phyloP scores from a whole-genome alignment of 345 rosid genomes.

The Raphanus sativus region DNA sequence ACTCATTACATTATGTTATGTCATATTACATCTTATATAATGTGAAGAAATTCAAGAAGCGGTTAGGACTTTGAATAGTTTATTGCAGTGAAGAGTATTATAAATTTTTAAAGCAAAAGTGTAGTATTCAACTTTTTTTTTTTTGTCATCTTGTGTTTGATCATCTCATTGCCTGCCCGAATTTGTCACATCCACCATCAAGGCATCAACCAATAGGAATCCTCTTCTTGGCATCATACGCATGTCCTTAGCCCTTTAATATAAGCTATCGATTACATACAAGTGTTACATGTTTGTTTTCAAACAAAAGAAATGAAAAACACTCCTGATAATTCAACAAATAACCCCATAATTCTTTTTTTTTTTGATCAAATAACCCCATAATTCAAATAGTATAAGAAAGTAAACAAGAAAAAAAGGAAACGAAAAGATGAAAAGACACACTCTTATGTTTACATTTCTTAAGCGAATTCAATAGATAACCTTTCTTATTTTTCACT shows the following conservation, averaged over 20 bases:
- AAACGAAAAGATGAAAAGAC: neutral
- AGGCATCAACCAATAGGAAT: slow-evolving; percentile 22
- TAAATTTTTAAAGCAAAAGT: slow-evolving; percentile 2
- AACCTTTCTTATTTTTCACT: neutral
- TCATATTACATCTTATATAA: neutral
- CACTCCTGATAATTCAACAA: neutral
- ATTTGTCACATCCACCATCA: slow-evolving; percentile 29
- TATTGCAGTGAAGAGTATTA: slow-evolving; percentile 11
- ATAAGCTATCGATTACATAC: neutral
- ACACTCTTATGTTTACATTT: neutral
- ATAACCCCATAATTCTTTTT: no score
- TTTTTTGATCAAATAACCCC: no score
- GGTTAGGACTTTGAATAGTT: slow-evolving; percentile 28
- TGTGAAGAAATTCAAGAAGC: slow-evolving; percentile 11
- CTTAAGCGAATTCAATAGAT: neutral
- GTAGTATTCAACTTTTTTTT: neutral
- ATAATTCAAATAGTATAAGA: neutral
- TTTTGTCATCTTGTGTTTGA: slow-evolving; percentile 26
- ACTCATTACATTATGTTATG: slow-evolving; percentile 2
- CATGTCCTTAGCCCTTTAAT: slow-evolving; percentile 6
- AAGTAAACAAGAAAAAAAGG: neutral
- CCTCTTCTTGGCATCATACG: slow-evolving; percentile 18
- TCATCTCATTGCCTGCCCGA: slow-evolving; percentile 29
- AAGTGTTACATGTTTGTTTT: neutral
- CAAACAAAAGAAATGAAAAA: neutral